Percentiles rank a stretch among this genome's conserved stretches.
phyloP scores from a whole-genome alignment of 352 stramenopile genomes.

The Phytophthora citricola region DNA sequence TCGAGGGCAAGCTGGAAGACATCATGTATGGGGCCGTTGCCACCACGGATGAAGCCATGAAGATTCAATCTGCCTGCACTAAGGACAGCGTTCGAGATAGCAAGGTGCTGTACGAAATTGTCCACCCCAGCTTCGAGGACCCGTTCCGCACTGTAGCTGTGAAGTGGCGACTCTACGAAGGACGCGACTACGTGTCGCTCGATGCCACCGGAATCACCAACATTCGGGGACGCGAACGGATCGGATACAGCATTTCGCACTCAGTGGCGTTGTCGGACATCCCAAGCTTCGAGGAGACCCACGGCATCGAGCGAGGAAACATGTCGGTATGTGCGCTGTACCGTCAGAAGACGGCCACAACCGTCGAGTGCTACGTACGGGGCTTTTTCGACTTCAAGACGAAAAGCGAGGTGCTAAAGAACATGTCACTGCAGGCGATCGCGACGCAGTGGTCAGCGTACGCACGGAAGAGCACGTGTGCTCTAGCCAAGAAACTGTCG shows the following conservation, averaged over 20 bases:
- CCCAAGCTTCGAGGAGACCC: slow-evolving; percentile 33
- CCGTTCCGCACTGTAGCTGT: slow-evolving; percentile 55
- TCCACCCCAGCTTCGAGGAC: slow-evolving; percentile 54
- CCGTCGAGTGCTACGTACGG: slow-evolving; percentile 58
- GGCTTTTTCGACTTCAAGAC: slow-evolving; percentile 47
- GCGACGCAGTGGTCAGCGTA: slow-evolving; percentile 42
- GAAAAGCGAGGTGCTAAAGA: slow-evolving; percentile 39
- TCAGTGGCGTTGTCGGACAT: slow-evolving; percentile 47
- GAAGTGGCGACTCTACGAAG: slow-evolving; percentile 49
- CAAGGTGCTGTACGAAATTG: slow-evolving; percentile 55
- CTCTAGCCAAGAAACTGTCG: slow-evolving; percentile 45
- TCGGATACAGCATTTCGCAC: slow-evolving; percentile 55
- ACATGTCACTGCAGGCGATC: slow-evolving; percentile 41
- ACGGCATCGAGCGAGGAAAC: slow-evolving; percentile 51
- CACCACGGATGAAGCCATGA: slow-evolving; percentile 53
- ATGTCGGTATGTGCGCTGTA: slow-evolving; percentile 56
- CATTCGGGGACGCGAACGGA: slow-evolving; percentile 28
- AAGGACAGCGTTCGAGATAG: slow-evolving; percentile 57
- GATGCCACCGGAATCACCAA: slow-evolving; percentile 46
- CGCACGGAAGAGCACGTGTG: slow-evolving; percentile 40
- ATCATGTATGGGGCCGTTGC: slow-evolving; percentile 55
- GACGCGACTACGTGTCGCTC: slow-evolving; percentile 43
- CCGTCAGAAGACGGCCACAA: slow-evolving; percentile 32
- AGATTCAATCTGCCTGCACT: slow-evolving; percentile 55
- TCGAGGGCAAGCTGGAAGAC: slow-evolving; percentile 52